These are phyloP conservation scores for Ascocoryne sarcoides DNA, from an alignment of 2,329 filamentous ascomycete genomes.

Conservation along the genomic window DNA sequence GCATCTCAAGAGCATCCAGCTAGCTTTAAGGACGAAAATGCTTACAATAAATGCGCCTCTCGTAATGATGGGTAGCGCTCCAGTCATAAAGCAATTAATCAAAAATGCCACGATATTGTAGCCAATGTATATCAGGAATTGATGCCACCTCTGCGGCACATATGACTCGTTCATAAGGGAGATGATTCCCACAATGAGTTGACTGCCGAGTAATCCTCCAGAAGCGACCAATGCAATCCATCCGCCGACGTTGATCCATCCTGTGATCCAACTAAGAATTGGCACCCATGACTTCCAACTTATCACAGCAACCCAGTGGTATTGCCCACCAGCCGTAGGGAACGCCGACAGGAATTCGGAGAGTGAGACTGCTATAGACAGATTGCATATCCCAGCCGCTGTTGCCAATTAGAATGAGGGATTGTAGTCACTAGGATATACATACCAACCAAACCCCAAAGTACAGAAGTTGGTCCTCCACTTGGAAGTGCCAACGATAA, in stretches of 20 bases:
- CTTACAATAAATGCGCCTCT: constrained; percentile 35
- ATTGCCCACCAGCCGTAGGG: constrained; percentile 47
- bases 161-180: constrained; percentile 41
- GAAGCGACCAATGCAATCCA: constrained; percentile 38
- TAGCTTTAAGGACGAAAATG: no score
- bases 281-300: constrained; percentile 38
- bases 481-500: constrained; percentile 51
- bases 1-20: no score
- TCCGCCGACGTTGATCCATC: constrained; percentile 40
- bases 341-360: constrained; percentile 49
- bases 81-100: constrained; percentile 41
- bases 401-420: constrained; percentile 33
- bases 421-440: neutral
- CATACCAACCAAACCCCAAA: constrained; percentile 59
- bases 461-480: constrained; percentile 60
- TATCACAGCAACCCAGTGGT: constrained; percentile 49
- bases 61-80: constrained; percentile 41
- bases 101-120: constrained; percentile 36
- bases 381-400: constrained; percentile 43
- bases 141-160: constrained; percentile 44
- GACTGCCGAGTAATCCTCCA: constrained; percentile 43
- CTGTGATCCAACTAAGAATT: constrained; percentile 36
- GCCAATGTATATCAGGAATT: constrained; percentile 43
- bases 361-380: constrained; percentile 48
- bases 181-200: constrained; percentile 45